Evolutionary conservation across 2,329 filamentous ascomycete species (phyloP).

Genomic region (Colletotrichum sojae): DNA sequence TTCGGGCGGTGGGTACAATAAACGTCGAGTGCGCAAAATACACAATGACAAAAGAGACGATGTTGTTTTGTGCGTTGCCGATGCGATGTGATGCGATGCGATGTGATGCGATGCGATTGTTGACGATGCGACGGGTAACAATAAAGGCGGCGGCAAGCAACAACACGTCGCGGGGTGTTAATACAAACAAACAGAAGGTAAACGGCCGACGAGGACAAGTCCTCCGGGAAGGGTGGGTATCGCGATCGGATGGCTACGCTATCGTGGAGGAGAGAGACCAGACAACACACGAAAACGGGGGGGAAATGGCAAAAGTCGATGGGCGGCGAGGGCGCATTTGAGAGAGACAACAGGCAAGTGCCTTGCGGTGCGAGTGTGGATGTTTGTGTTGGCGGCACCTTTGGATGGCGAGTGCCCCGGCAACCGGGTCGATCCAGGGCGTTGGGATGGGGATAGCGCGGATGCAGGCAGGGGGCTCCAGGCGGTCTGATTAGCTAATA

Average conservation of each 20-base stretch:
- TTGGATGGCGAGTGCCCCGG: conserved; percentile 44
- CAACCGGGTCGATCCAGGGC: conserved; percentile 39
- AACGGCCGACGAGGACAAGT: conserved; percentile 35
- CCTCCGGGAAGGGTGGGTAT: conserved; percentile 31
- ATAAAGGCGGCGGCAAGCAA: conserved; percentile 12
- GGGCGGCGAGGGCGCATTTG: conserved; percentile 28
- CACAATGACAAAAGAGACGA: conserved; percentile 34
- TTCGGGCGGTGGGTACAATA: conserved; percentile 31
- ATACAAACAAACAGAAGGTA: conserved; percentile 27
- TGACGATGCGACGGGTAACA: conserved; percentile 16
- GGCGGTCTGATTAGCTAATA: conserved; percentile 17
- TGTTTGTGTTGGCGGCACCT: conserved; percentile 37
- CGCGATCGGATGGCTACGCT: conserved; percentile 13
- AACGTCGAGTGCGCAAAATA: conserved; percentile 8
- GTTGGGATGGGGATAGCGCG: conserved; percentile 37
- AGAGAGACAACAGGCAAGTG: conserved; percentile 12
- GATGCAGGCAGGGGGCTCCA: background rate
- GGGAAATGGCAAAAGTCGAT: conserved; percentile 11
- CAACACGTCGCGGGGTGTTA: conserved; percentile 23
- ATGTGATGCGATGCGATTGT: conserved; percentile 2
- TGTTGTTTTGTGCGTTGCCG: conserved; percentile 12
- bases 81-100: conserved; percentile 11
- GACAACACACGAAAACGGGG: background rate
- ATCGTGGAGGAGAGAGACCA: background rate
- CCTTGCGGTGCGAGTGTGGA: conserved; percentile 21